Conservation (phyloP, 2,329 filamentous ascomycete genomes). For the Diaporthe caulivora region DNA sequence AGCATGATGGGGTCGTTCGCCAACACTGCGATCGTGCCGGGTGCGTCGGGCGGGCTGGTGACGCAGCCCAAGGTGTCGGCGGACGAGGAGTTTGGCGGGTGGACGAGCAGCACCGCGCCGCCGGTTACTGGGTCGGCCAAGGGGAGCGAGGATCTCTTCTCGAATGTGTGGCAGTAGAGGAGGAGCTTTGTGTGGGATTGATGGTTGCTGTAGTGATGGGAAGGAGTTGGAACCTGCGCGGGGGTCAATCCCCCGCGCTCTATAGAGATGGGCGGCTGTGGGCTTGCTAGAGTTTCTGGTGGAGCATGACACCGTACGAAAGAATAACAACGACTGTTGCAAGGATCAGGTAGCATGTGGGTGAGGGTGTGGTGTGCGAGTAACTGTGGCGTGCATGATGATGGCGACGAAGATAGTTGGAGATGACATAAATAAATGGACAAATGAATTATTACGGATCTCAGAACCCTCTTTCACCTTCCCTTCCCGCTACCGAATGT, state of each 20-base stretch:
- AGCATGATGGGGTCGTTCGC: constrained; percentile 59
- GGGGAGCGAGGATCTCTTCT: constrained; percentile 88
- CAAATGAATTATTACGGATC: constrained; percentile 15
- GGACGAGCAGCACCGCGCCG: constrained; percentile 79
- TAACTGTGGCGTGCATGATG: background rate
- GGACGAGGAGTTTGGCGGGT: constrained; percentile 96
- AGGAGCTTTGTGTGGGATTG: no score
- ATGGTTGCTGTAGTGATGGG: no score
- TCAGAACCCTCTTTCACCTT: background rate
- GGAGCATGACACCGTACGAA: background rate
- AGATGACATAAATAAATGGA: constrained; percentile 13
- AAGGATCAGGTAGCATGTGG: background rate
- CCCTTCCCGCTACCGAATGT: background rate
- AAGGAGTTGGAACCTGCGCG: no score
- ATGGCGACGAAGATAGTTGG: background rate
- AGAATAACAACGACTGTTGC: no score
- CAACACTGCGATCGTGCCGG: constrained; percentile 71
- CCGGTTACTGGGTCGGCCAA: constrained; percentile 44
- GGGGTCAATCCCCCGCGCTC: background rate
- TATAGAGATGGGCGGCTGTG: background rate
- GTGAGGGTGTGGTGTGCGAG: background rate
- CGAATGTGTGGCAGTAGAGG: constrained; percentile 91
- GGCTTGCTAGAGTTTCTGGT: no score
- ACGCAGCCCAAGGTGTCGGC: constrained; percentile 78
- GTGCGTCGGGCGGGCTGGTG: constrained; percentile 74